phyloP scores from a whole-genome alignment of 2,329 filamentous ascomycete genomes.

The Botryotinia calthae region DNA sequence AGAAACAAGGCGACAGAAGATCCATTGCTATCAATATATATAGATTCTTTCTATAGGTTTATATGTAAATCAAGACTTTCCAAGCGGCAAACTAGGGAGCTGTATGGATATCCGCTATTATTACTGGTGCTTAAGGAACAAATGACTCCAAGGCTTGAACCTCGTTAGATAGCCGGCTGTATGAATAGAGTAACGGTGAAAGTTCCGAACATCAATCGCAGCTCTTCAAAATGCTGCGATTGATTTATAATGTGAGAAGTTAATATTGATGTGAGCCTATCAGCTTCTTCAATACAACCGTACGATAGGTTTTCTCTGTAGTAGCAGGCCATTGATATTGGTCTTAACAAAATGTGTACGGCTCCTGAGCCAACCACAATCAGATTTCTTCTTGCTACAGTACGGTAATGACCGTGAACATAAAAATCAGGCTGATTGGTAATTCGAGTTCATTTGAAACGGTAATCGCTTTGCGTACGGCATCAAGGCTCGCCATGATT shows the following conservation, averaged over 20 bases:
- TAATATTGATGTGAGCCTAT: not conserved
- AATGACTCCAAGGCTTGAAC: not conserved
- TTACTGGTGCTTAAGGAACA: not conserved
- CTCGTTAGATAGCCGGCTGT: not conserved
- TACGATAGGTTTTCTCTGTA: not conserved
- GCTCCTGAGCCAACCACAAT: not conserved
- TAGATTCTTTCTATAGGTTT: not conserved
- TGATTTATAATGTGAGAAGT: not conserved
- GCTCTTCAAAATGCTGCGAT: too few species aligned
- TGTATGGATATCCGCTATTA: not conserved
- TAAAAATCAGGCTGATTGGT: not conserved
- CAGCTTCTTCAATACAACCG: too few species aligned
- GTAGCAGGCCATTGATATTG: not conserved
- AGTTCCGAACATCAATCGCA: not conserved
- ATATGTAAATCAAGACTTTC: too few species aligned
- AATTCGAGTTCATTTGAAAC: not conserved
- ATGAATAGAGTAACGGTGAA: not conserved
- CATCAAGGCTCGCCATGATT: not conserved
- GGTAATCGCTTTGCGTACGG: too few species aligned
- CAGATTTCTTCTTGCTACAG: not conserved
- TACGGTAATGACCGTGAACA: not conserved
- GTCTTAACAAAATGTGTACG: not conserved
- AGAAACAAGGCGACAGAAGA: not conserved
- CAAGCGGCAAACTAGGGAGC: not conserved
- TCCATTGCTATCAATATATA: not conserved